Percentiles rank a stretch among this genome's conserved stretches.
These are phyloP conservation scores for Solanum lycopersicoides DNA, from an alignment of 257 asterid species.

Conservation along the genomic window DNA sequence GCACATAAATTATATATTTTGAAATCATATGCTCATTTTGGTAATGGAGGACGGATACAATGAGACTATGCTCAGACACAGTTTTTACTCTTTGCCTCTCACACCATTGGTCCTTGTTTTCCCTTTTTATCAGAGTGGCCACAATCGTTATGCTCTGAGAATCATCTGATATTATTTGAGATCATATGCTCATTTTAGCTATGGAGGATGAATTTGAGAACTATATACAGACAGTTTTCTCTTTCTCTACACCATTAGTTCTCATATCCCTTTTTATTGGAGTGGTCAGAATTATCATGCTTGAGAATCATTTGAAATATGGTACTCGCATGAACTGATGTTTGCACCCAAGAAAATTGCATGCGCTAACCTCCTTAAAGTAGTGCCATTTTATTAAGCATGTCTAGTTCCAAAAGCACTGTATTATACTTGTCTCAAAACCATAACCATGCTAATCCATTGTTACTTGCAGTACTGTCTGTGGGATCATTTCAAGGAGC, in stretches of 20 bases:
- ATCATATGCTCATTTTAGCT: not conserved
- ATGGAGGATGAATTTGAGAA: not conserved
- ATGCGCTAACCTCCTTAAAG: not conserved
- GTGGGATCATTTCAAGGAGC: slow-evolving; percentile 94
- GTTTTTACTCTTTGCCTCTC: not conserved
- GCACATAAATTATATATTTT: not conserved
- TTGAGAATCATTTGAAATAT: not conserved
- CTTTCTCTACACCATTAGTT: not conserved
- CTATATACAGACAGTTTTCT: not conserved
- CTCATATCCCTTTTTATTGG: not conserved
- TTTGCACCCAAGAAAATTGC: not conserved
- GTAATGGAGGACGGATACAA: not conserved
- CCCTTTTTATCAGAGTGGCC: not conserved
- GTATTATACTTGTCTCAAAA: not conserved
- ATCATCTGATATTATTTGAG: not conserved
- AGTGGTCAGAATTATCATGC: not conserved
- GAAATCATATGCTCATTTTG: not conserved
- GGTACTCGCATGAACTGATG: not conserved
- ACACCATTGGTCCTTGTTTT: not conserved
- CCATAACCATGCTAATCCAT: not conserved
- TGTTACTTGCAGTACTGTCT: slow-evolving; percentile 53
- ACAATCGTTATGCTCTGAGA: not conserved
- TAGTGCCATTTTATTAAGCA: not conserved
- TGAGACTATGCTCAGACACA: not conserved
- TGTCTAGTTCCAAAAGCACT: not conserved